Evolutionary conservation across 2,329 filamentous ascomycete genomes (phyloP).

Genomic region (Aspergillus fijiensis): DNA sequence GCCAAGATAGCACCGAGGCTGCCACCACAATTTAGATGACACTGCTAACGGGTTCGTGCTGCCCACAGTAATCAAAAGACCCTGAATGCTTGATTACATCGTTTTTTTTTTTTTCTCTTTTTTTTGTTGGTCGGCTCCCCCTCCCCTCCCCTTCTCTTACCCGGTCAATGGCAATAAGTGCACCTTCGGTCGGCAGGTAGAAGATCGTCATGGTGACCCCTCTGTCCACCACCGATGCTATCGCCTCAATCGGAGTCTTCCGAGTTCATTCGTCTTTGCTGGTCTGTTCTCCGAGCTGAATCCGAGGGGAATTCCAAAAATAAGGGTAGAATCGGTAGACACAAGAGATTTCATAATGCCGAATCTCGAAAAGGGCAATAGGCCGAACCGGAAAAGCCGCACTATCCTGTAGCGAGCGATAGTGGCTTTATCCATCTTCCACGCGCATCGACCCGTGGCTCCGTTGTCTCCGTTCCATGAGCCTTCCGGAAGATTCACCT

Average conservation of each 20-base stretch:
- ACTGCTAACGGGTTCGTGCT: constrained; percentile 1
- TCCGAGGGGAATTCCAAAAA: background rate
- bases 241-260: background rate
- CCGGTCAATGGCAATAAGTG: too few relatives aligned
- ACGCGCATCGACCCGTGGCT: constrained; percentile 7
- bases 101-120: background rate
- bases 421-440: background rate
- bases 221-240: background rate
- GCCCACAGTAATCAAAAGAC: constrained; percentile 7
- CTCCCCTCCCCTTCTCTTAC: background rate
- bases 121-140: too few relatives aligned
- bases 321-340: background rate
- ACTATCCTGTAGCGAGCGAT: background rate
- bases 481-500: constrained; percentile 7
- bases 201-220: background rate
- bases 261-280: background rate
- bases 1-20: background rate
- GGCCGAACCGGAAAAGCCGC: background rate
- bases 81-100: constrained; percentile 8
- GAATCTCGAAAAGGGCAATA: background rate
- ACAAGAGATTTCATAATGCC: background rate
- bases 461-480: constrained; percentile 4
- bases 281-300: background rate
- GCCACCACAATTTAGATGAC: constrained; percentile 1
- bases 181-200: background rate